Evolutionary conservation across 305 asterid genomes (phyloP).

Genomic region (Salvia sclarea): DNA sequence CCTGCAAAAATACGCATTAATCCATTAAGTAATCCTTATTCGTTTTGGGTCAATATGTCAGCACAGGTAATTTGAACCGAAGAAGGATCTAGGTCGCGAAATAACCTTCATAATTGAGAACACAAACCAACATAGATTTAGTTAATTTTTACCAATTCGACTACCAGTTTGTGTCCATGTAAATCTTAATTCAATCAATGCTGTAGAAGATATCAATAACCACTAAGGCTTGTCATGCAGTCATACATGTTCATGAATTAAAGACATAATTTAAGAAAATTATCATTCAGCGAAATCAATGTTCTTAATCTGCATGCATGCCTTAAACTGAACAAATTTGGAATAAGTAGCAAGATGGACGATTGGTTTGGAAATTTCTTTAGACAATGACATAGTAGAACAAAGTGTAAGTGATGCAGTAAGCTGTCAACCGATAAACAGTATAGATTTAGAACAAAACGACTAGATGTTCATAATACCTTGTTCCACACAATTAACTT

Average conservation of each 20-base stretch:
- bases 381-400: background rate
- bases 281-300: conserved; percentile 3
- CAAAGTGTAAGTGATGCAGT: background rate
- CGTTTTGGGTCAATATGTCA: background rate
- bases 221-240: conserved; percentile 3
- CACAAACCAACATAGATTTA: background rate
- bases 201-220: conserved; percentile 5
- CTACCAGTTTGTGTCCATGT: background rate
- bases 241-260: background rate
- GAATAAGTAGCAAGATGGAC: background rate
- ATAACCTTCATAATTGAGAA: conserved; percentile 6
- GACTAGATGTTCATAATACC: conserved; percentile 43
- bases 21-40: conserved; percentile 1
- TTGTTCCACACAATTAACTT: conserved; percentile 89
- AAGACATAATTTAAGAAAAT: conserved; percentile 12
- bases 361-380: background rate
- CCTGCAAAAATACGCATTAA: conserved; percentile 48
- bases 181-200: conserved; percentile 1
- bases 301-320: conserved; percentile 11
- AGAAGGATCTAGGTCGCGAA: conserved; percentile 5
- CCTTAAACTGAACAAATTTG: conserved; percentile 6
- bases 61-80: conserved; percentile 3
- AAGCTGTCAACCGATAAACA: conserved; percentile 10
- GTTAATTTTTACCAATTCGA: conserved; percentile 1
- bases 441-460: conserved; percentile 14